Conservation (phyloP, 176 grass and related monocot genomes). For the Poa annua region DNA sequence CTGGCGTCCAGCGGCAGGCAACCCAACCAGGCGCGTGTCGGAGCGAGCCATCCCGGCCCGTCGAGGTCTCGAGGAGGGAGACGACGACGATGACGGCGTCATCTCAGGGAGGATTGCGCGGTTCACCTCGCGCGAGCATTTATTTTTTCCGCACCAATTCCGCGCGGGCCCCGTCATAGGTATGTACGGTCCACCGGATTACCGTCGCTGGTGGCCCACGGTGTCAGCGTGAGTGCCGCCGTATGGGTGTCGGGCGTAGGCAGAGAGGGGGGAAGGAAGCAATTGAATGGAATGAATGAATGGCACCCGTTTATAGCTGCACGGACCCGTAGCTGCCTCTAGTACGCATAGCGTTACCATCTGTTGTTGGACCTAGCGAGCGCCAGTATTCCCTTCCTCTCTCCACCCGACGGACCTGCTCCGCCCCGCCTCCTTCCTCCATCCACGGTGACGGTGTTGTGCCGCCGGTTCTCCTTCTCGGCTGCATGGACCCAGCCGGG, state of each 20-base stretch:
- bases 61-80: not conserved
- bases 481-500: slow-evolving; percentile 64
- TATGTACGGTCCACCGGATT: not conserved
- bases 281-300: slow-evolving; percentile 63
- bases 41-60: not conserved
- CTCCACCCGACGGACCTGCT: no score
- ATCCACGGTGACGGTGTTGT: no score
- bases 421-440: no score
- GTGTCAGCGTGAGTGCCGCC: slow-evolving; percentile 45
- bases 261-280: not conserved
- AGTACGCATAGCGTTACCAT: slow-evolving; percentile 33
- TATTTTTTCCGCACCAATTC: slow-evolving; percentile 32
- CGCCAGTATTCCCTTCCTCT: slow-evolving; percentile 13
- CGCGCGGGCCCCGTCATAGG: slow-evolving; percentile 1
- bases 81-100: slow-evolving; percentile 40
- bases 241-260: slow-evolving; percentile 39
- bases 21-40: slow-evolving; percentile 1
- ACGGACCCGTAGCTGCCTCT: slow-evolving; percentile 5
- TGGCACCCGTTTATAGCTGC: slow-evolving; percentile 57
- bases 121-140: slow-evolving; percentile 20
- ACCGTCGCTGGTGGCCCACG: slow-evolving; percentile 21
- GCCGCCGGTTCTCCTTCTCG: not conserved
- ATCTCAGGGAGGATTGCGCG: slow-evolving; percentile 7
- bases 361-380: slow-evolving; percentile 20
- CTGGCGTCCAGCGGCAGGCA: slow-evolving; percentile 34